Percentiles rank a stretch among this genome's conserved stretches.
Conservation (phyloP, 306 rosid genomes). For the Corylus heterophylla region DNA sequence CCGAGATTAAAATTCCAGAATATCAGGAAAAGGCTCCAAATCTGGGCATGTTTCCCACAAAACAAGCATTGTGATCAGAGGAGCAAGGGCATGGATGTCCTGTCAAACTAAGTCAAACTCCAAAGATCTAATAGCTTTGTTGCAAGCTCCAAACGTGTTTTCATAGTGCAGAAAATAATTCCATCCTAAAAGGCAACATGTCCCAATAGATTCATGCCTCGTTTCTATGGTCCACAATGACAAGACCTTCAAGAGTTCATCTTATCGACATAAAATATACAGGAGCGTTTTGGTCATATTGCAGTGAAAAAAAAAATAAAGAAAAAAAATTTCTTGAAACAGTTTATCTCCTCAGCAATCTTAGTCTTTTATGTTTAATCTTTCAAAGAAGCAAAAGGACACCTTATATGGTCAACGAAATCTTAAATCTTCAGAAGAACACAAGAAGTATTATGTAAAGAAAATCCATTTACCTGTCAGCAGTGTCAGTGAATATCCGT, state of each 20-base stretch:
- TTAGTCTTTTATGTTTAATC: not conserved
- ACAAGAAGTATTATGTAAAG: not conserved
- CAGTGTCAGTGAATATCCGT: conserved; percentile 68
- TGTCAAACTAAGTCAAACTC: not conserved
- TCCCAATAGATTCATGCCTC: not conserved
- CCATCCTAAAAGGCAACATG: not conserved
- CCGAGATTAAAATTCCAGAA: not conserved
- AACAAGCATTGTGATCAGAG: not conserved
- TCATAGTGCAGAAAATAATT: not conserved
- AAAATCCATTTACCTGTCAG: conserved; percentile 51
- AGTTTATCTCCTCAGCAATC: not conserved
- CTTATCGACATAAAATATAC: too few relatives aligned
- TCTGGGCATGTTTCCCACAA: not conserved
- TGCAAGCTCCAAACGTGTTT: not conserved
- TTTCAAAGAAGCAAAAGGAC: not conserved
- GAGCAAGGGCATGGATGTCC: not conserved
- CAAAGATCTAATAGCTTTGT: not conserved
- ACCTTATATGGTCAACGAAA: not conserved
- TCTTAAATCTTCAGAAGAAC: not conserved
- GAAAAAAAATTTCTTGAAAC: not conserved
- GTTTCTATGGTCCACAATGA: not conserved
- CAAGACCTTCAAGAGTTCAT: not conserved
- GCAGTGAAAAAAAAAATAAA: not conserved
- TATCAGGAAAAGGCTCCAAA: not conserved
- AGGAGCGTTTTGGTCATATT: not conserved